Evolutionary conservation across 2,329 filamentous ascomycete genomes (phyloP), one percentile per base, ranked within the genome.

Genomic region (Trichoderma guizhouense): DNA sequence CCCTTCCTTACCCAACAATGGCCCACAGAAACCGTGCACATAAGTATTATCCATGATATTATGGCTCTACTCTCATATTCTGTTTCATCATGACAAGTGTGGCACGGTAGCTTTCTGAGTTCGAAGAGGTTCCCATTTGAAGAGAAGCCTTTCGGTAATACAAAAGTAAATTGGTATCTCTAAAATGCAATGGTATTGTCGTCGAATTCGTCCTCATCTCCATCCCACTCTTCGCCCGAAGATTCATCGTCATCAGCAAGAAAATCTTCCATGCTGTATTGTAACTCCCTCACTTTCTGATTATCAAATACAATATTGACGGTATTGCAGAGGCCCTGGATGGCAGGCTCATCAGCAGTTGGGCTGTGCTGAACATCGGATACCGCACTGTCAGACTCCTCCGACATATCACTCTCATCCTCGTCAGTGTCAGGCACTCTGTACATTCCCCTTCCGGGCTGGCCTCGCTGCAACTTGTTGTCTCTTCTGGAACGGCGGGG

Each of bases 231-330:
- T 80, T 88, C 87, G 47, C 88, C 85, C 43, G 88, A 86, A 71
- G 88, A 86, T 4, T 84, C 85, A 3, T 84, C 81, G 80, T 92
- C 81, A 15, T 71, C 71, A 15, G 71, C 18, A 8, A 93, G 80
- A 76, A 95, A 95, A 78, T 95, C 92, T 1, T 87, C 88, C 84
- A 94, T 93, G 26, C 86, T 86, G 74, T 87, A 93, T 73, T 91
- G 89, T 28, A 87, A 82, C 81, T 94, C 92, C 3, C 86, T 86
- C 6, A 90, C 90, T 73, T 93, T 90, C 77, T 93, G 88, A 78
- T 95, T 95, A 80, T 95, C 93, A 75, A 95, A 90, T 58, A 89
- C 84, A 57, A 95, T 86, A 72, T 92, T 88, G 21, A 95, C 92
- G 7, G 89, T 85, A 53, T 90, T 86, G 77, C 92, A 95, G 74